Conservation (phyloP, 2,329 filamentous ascomycete species). For the Harringtonia aguacate region DNA sequence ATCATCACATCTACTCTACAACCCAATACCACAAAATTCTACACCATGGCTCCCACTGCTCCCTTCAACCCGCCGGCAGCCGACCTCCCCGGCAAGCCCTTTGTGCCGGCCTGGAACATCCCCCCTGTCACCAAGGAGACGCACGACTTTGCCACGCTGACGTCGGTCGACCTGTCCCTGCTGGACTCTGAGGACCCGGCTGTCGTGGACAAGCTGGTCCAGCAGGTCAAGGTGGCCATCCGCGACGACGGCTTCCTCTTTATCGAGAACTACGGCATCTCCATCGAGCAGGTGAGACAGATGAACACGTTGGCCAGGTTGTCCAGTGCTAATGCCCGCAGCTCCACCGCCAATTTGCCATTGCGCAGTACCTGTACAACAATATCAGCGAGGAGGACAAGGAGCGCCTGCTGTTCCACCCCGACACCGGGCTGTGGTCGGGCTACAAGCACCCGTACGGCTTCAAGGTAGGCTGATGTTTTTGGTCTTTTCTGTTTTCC, state of each 20-base stretch:
- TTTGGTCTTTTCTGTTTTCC: too few relatives aligned
- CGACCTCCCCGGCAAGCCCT: slow-evolving; percentile 27
- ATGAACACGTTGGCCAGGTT: too few relatives aligned
- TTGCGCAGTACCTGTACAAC: slow-evolving; percentile 37
- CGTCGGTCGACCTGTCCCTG: slow-evolving; percentile 30
- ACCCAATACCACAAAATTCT: too few relatives aligned
- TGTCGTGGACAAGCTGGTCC: slow-evolving; percentile 30
- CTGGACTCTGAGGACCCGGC: slow-evolving; percentile 29
- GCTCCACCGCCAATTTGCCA: slow-evolving; percentile 37
- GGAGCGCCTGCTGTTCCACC: slow-evolving; percentile 33
- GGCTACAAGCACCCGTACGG: slow-evolving; percentile 38
- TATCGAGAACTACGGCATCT: slow-evolving; percentile 38
- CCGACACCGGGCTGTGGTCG: slow-evolving; percentile 35
- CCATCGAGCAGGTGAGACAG: slow-evolving; percentile 21
- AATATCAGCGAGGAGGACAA: slow-evolving; percentile 40
- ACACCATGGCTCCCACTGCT: slow-evolving; percentile 20
- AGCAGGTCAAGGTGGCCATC: slow-evolving; percentile 30
- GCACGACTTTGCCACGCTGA: slow-evolving; percentile 30
- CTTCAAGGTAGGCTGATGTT: slow-evolving; percentile 21
- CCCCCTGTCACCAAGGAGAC: slow-evolving; percentile 19
- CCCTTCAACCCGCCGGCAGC: slow-evolving; percentile 29
- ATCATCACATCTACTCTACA: background rate
- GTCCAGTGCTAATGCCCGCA: slow-evolving; percentile 7
- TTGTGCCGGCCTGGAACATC: slow-evolving; percentile 27
- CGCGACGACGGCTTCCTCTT: slow-evolving; percentile 34